phyloP scores from a whole-genome alignment of 106 monocot genomes.

The Amphibolis antarctica region DNA sequence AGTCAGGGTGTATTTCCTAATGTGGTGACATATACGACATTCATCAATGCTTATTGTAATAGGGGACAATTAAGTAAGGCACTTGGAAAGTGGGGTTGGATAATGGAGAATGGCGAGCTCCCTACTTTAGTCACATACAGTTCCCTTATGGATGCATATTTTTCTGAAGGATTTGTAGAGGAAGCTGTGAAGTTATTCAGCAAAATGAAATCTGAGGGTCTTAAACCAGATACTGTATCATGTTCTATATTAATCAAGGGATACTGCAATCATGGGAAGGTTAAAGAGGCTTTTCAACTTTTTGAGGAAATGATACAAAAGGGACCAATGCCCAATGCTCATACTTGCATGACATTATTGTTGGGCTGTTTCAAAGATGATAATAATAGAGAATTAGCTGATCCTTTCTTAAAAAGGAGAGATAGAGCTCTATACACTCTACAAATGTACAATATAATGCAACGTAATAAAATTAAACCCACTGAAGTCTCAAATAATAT shows the following conservation, averaged over 20 bases:
- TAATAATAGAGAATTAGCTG: too few species aligned
- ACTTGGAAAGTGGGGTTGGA: neutral
- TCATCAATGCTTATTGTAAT: slow-evolving; percentile 17
- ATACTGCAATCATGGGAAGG: slow-evolving; percentile 13
- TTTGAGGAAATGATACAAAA: slow-evolving; percentile 21
- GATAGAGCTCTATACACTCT: neutral
- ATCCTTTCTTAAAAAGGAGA: too few species aligned
- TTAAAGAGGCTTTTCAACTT: slow-evolving; percentile 15
- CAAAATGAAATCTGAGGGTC: neutral
- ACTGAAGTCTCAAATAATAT: slow-evolving; percentile 1
- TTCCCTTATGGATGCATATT: slow-evolving; percentile 4
- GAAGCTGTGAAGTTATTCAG: neutral
- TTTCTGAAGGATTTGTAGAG: neutral
- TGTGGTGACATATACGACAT: slow-evolving; percentile 11
- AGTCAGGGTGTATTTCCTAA: slow-evolving; percentile 7
- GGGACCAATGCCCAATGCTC: slow-evolving; percentile 17
- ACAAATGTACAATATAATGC: slow-evolving; percentile 7
- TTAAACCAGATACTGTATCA: slow-evolving; percentile 3
- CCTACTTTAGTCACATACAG: slow-evolving; percentile 12
- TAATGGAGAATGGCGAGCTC: neutral
- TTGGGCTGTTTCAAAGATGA: slow-evolving; percentile 7
- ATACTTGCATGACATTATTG: slow-evolving; percentile 21
- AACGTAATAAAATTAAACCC: neutral
- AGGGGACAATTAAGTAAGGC: neutral
- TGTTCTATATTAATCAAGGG: slow-evolving; percentile 32